These are phyloP conservation scores for Umbelopsis ramanniana DNA, from an alignment of 192 early-diverging fungal genomes.

Conservation along the genomic window DNA sequence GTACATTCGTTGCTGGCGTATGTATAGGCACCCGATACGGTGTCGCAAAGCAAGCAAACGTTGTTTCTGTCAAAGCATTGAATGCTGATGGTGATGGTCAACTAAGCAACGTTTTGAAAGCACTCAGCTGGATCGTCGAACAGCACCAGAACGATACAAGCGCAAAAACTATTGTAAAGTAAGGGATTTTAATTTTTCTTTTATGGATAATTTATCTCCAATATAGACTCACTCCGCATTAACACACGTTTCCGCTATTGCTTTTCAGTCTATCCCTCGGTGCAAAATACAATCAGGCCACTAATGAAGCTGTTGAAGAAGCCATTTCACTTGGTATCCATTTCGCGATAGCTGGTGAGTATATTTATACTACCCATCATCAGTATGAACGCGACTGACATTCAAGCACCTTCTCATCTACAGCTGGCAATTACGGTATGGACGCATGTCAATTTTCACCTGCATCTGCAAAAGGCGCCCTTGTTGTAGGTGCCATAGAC, in stretches of 20 bases:
- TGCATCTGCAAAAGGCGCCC: conserved; percentile 52
- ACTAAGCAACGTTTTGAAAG: conserved; percentile 50
- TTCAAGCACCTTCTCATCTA: not conserved
- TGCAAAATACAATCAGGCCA: conserved; percentile 50
- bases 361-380: not conserved
- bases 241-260: not conserved
- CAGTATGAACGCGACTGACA: not conserved
- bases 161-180: conserved; percentile 50
- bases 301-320: conserved; percentile 52
- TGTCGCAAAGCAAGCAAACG: conserved; percentile 58
- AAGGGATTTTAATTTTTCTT: not conserved
- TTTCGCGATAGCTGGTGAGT: conserved; percentile 51
- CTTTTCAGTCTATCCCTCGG: conserved; percentile 53
- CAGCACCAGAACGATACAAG: conserved; percentile 32
- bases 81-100: conserved; percentile 53
- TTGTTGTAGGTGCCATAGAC: conserved; percentile 68
- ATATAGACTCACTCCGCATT: not conserved
- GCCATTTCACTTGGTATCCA: conserved; percentile 54
- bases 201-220: not conserved
- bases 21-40: conserved; percentile 58
- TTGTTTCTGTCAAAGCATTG: conserved; percentile 60
- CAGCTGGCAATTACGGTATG: conserved; percentile 62
- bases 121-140: conserved; percentile 57
- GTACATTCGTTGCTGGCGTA: conserved; percentile 65
- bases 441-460: conserved; percentile 63